A percentile compares a stretch with the other conserved stretches of the same genome.
Conservation (phyloP, 352 stramenopile species). For the Phytophthora niederhauseri region DNA sequence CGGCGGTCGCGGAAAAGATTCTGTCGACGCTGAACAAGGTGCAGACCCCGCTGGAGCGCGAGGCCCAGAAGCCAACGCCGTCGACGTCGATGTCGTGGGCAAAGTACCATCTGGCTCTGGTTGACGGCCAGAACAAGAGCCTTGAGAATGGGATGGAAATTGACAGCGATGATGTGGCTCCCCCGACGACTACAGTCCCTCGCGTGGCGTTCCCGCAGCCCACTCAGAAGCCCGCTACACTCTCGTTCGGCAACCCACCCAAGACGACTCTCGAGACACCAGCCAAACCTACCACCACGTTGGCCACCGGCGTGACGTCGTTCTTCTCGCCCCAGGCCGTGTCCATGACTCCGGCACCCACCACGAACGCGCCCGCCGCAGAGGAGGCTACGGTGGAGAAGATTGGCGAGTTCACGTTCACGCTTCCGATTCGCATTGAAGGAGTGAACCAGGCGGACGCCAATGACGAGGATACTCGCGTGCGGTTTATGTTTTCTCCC, state of each 20-base stretch:
- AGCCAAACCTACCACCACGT: conserved; percentile 18
- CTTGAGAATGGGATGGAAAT: conserved; percentile 33
- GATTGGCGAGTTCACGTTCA: conserved; percentile 61
- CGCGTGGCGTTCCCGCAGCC: conserved; percentile 43
- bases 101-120: conserved; percentile 80
- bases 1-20: conserved; percentile 79
- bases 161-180: conserved; percentile 45
- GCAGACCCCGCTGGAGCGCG: conserved; percentile 74
- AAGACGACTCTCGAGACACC: conserved; percentile 26
- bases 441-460: conserved; percentile 21
- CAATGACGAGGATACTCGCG: conserved; percentile 47
- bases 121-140: conserved; percentile 34
- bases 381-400: conserved; percentile 29
- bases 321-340: conserved; percentile 43
- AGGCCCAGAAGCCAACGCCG: conserved; percentile 74
- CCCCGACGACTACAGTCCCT: conserved; percentile 63
- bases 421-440: conserved; percentile 37
- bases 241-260: conserved; percentile 14
- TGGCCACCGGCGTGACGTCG: conserved; percentile 15
- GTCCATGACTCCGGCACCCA: conserved; percentile 43
- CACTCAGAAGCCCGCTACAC: conserved; percentile 8
- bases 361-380: not conserved
- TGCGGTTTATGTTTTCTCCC: conserved; percentile 73
- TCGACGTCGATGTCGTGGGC: conserved; percentile 85
- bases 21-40: conserved; percentile 83